Conservation (phyloP, 2,329 filamentous ascomycete species). For the Claviceps digitariae region DNA sequence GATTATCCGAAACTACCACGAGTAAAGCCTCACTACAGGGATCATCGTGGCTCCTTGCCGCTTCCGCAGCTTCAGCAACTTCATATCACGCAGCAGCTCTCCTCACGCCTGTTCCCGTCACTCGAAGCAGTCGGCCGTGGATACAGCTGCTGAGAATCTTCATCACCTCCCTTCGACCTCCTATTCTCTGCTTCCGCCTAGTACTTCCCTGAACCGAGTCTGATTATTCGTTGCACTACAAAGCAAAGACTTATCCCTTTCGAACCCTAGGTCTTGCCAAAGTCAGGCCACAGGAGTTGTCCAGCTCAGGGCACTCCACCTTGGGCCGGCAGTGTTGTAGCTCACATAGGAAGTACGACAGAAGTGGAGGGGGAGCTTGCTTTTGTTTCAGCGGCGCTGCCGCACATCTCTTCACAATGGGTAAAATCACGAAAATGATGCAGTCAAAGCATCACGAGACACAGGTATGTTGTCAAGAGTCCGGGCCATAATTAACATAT, state of each 20-base stretch:
- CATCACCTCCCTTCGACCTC: neutral
- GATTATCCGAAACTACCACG: neutral
- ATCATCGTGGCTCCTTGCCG: neutral
- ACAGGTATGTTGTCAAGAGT: conserved; percentile 32
- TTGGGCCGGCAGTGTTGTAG: conserved; percentile 24
- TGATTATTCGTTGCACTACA: neutral
- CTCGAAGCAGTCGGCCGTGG: neutral
- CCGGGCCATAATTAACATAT: neutral
- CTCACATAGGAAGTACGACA: conserved; percentile 23
- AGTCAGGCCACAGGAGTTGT: conserved; percentile 15
- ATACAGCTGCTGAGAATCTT: neutral
- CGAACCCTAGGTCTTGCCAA: neutral
- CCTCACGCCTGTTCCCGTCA: neutral
- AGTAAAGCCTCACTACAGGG: conserved; percentile 4
- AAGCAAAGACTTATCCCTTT: neutral
- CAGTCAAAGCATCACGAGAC: conserved; percentile 55
- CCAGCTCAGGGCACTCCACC: conserved; percentile 20
- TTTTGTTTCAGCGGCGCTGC: conserved; percentile 39
- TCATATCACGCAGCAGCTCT: too few species aligned
- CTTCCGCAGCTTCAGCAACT: too few species aligned
- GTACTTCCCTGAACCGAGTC: neutral
- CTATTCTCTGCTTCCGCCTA: neutral
- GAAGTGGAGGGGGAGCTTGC: conserved; percentile 44
- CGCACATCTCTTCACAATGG: conserved; percentile 47
- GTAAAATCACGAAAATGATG: conserved; percentile 54